phyloP scores from a whole-genome alignment of 2,329 filamentous ascomycete species.

The Botrytis galanthina region DNA sequence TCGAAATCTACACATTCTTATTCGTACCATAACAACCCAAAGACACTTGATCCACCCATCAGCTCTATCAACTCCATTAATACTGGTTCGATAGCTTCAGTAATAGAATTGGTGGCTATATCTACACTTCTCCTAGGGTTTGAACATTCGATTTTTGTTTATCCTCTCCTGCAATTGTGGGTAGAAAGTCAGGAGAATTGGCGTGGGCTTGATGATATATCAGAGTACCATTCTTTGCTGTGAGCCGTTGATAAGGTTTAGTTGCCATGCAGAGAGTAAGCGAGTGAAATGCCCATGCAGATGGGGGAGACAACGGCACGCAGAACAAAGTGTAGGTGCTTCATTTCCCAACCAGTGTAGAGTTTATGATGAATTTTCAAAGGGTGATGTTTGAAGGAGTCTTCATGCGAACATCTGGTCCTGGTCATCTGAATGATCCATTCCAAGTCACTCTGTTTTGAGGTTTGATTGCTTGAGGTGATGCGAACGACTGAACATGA shows the following conservation, averaged over 20 bases:
- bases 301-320: neutral
- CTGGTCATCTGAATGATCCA: neutral
- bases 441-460: neutral
- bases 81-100: neutral
- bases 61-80: neutral
- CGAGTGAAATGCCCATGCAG: neutral
- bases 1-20: neutral
- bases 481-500: neutral
- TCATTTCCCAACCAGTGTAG: neutral
- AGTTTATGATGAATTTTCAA: neutral
- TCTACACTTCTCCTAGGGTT: no score
- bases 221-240: neutral
- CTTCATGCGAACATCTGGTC: neutral
- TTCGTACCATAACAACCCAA: neutral
- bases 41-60: neutral
- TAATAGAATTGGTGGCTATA: neutral
- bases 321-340: neutral
- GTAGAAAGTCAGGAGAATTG: neutral
- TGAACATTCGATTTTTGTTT: neutral
- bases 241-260: neutral
- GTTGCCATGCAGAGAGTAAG: neutral
- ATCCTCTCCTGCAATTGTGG: neutral
- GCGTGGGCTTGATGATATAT: neutral
- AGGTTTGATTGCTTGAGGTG: neutral
- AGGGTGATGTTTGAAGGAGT: neutral